Evolutionary conservation across 495 filamentous ascomycete species (phyloP), one percentile per base, ranked within the genome.

Genomic region (Talaromyces proteolyticus): DNA sequence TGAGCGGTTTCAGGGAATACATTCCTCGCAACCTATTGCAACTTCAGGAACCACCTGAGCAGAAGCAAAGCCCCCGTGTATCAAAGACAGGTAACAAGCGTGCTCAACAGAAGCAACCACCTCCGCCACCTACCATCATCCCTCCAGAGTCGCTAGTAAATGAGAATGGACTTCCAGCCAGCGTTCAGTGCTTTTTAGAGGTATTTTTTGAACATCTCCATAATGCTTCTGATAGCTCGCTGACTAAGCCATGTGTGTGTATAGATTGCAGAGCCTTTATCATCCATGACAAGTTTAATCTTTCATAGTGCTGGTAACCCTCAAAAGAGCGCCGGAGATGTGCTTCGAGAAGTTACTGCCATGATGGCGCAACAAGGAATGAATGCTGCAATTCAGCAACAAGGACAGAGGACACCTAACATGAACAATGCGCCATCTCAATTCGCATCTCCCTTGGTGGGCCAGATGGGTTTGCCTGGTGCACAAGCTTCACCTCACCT

Each of bases 251-350:
- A 37, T 46, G 8, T 44, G 22, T 26, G 21, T 25, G n/a, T 49
- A 16, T 47, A 87, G 84, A 76, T 87, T 44, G 81, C 84, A 19
- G 86, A 91, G 62, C 84, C 86, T 14, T 81, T 89, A 50, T 85
- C 84, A 6, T 78, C 82, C 49, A 88, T 91, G 47, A 49, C 47
- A 3, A 49, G 36, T 41, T n/a, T 49, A 16, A 49, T 49, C 34
- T 37, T 16, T 18, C 36, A 49, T 11, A 49, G 47, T 49, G 19
- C 47, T 14, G 17, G 36, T 20, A 49, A 49, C 34, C 47, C 47
- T 17, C 47, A 49, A 11, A 49, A 49, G n/a, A 22, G 19, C 34
- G 34, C 47, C 12, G 38, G 6, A 17, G 47, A 49, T 20, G 19
- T 49, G 11, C 47, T 49, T 40, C 47, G 47, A 39, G 47, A 49